These are phyloP conservation scores for Pilobolus umbonatus DNA, from an alignment of 192 early-diverging fungal species.

Conservation along the genomic window DNA sequence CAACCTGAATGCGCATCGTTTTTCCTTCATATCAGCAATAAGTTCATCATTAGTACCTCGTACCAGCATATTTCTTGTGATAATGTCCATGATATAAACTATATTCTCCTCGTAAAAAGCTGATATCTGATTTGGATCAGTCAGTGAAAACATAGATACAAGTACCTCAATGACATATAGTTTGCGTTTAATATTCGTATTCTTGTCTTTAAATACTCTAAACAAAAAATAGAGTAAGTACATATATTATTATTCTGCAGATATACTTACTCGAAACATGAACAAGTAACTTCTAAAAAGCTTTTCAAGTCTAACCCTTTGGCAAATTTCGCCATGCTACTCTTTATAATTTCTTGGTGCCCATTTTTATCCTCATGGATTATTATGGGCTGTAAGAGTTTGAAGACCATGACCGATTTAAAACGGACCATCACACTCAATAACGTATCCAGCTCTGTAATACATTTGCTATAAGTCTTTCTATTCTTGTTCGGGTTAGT, in stretches of 20 bases:
- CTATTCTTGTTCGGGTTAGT: too few relatives aligned
- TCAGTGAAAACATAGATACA: constrained; percentile 41
- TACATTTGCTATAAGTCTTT: constrained; percentile 54
- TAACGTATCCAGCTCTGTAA: constrained; percentile 46
- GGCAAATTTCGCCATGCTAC: constrained; percentile 30
- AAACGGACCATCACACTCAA: constrained; percentile 42
- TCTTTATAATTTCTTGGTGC: constrained; percentile 36
- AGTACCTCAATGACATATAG: constrained; percentile 49
- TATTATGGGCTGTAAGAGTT: constrained; percentile 45
- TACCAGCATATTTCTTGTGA: constrained; percentile 30
- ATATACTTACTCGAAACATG: constrained; percentile 42
- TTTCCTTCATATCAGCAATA: constrained; percentile 32
- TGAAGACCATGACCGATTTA: constrained; percentile 40
- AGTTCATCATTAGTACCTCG: constrained; percentile 18
- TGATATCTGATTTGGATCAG: constrained; percentile 35
- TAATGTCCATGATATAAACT: constrained; percentile 41
- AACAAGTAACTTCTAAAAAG: constrained; percentile 33
- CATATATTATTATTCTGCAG: neutral
- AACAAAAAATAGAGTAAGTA: constrained; percentile 18
- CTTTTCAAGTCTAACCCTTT: constrained; percentile 30
- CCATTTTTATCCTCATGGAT: constrained; percentile 50
- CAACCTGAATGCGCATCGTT: constrained; percentile 39
- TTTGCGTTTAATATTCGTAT: constrained; percentile 22
- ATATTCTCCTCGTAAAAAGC: constrained; percentile 52
- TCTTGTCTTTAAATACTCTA: constrained; percentile 17